Evolutionary conservation across 208 protist genomes (phyloP).

Genomic region (Balamuthia mandrillaris): DNA sequence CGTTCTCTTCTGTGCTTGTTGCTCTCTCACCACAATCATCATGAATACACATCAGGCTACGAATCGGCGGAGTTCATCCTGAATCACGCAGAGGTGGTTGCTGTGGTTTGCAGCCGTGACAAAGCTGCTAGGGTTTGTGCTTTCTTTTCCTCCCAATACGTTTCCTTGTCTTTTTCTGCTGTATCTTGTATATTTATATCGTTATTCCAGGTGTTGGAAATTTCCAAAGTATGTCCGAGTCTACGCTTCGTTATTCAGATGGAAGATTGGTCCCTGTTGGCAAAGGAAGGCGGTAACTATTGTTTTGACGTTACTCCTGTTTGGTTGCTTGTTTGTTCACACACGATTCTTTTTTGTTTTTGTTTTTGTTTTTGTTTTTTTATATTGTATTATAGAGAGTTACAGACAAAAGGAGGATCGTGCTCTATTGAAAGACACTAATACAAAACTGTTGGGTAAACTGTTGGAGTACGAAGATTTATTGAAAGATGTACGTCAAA

Average conservation of each 20-base stretch:
- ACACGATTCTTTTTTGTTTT: background rate
- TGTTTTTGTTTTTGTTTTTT: background rate
- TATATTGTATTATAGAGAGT: too few species aligned
- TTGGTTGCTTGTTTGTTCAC: background rate
- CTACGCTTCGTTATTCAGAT: conserved; percentile 2
- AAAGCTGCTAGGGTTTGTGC: conserved; percentile 3
- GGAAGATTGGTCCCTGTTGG: background rate
- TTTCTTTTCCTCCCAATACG: background rate
- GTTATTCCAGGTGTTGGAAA: background rate
- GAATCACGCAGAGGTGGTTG: conserved; percentile 56
- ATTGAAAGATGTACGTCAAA: too few species aligned
- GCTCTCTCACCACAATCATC: background rate
- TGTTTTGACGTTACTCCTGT: background rate
- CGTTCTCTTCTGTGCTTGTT: background rate
- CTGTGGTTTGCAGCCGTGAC: conserved; percentile 25
- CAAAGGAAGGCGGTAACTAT: background rate
- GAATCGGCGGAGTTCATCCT: conserved; percentile 62
- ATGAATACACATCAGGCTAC: conserved; percentile 23
- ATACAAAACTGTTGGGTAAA: too few species aligned
- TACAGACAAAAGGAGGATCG: conserved; percentile 3
- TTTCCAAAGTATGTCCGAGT: background rate
- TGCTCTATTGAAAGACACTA: background rate
- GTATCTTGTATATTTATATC: background rate
- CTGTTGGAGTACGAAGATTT: too few species aligned
- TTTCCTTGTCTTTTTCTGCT: too few species aligned